These are phyloP conservation scores for Fusarium stilboides DNA, from an alignment of 2,329 filamentous ascomycete species.

Conservation along the genomic window DNA sequence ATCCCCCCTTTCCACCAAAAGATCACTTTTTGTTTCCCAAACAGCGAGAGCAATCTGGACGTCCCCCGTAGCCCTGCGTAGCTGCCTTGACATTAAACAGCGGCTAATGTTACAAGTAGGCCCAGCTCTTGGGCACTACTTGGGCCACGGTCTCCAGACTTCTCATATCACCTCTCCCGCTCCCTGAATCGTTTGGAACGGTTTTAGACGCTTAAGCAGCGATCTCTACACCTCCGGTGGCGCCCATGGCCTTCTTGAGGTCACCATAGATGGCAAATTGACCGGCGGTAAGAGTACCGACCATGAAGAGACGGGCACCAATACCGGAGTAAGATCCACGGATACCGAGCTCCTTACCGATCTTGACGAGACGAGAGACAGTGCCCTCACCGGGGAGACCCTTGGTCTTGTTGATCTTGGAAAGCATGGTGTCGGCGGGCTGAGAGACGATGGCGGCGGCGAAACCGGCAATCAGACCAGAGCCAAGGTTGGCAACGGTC, in stretches of 20 bases:
- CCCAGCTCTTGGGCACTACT: slow-evolving; percentile 48
- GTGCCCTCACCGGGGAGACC: slow-evolving; percentile 89
- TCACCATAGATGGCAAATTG: slow-evolving; percentile 93
- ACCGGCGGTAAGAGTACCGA: slow-evolving; percentile 81
- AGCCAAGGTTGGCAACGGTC: slow-evolving; percentile 83
- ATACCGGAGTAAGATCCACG: slow-evolving; percentile 85
- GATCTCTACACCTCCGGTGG: slow-evolving; percentile 83
- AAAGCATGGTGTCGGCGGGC: slow-evolving; percentile 93
- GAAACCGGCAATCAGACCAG: slow-evolving; percentile 74
- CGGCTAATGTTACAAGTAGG: slow-evolving; percentile 36
- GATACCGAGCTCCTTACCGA: slow-evolving; percentile 86
- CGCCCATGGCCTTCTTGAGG: slow-evolving; percentile 67
- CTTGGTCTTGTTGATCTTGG: slow-evolving; percentile 97
- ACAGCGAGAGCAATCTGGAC: slow-evolving; percentile 38
- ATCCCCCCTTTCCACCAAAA: slow-evolving; percentile 38
- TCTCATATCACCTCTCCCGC: slow-evolving; percentile 24
- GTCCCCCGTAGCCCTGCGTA: slow-evolving; percentile 37
- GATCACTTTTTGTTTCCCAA: slow-evolving; percentile 43
- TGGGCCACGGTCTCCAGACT: slow-evolving; percentile 34
- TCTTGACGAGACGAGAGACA: slow-evolving; percentile 86
- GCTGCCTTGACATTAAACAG: slow-evolving; percentile 35
- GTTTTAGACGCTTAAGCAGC: slow-evolving; percentile 44
- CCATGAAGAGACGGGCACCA: slow-evolving; percentile 76
- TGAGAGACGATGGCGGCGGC: slow-evolving; percentile 89
- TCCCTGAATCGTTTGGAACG: slow-evolving; percentile 13